Evolutionary conservation across 441 rosid genomes (phyloP).

Genomic region (Metrosideros polymorpha): DNA sequence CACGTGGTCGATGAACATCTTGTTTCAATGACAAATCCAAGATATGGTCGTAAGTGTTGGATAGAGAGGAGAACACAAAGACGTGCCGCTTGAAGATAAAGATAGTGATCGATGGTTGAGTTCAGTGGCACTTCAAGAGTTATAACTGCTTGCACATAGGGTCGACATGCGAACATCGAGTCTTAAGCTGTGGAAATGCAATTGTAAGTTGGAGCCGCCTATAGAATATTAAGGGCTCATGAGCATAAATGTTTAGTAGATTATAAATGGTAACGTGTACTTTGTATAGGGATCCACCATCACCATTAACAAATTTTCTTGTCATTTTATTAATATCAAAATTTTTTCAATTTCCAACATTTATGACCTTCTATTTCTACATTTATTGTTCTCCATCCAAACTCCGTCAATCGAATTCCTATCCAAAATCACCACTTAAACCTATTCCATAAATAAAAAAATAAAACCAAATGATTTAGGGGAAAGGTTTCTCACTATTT

Average conservation of each 20-base stretch:
- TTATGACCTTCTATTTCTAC: too few relatives aligned
- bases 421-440: too few relatives aligned
- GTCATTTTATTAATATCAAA: too few relatives aligned
- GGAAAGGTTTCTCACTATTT: too few relatives aligned
- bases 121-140: neutral
- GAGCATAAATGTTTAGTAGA: neutral
- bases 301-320: too few relatives aligned
- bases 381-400: too few relatives aligned
- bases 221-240: fast-evolving
- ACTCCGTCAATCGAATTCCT: too few relatives aligned
- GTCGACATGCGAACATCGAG: neutral
- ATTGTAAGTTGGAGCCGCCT: neutral
- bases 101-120: fast-evolving
- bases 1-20: fast-evolving
- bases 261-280: too few relatives aligned
- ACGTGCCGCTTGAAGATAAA: neutral
- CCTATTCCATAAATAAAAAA: too few relatives aligned
- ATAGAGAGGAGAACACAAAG: neutral
- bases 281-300: too few relatives aligned
- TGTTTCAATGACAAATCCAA: fast-evolving
- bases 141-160: fast-evolving
- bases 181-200: fast-evolving
- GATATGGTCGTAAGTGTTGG: neutral
- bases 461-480: too few relatives aligned
- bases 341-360: too few relatives aligned